A percentile compares a stretch with the other conserved stretches of the same genome.
Conservation (phyloP, 2,329 filamentous ascomycete genomes). For the Furcasterigmium furcatum region DNA sequence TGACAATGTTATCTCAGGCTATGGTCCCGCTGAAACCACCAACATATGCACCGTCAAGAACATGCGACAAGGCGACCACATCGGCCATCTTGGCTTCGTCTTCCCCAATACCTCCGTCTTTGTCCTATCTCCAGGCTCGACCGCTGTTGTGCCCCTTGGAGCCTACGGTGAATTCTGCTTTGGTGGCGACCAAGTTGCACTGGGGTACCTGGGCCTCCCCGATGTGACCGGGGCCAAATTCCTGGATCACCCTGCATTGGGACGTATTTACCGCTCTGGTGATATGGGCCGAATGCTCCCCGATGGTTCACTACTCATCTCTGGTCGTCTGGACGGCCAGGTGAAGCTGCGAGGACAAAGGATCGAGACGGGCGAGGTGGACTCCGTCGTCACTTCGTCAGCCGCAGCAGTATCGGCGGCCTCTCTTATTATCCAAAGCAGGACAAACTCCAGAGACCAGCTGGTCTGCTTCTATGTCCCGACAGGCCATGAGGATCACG, state of each 20-base stretch:
- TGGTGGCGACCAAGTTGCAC: constrained; percentile 76
- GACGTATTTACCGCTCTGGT: constrained; percentile 77
- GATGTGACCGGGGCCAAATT: constrained; percentile 65
- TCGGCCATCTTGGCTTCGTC: constrained; percentile 73
- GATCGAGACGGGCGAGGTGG: constrained; percentile 77
- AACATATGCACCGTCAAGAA: constrained; percentile 80
- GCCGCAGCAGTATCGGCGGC: constrained; percentile 56
- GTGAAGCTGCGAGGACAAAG: constrained; percentile 79
- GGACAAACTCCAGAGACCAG: constrained; percentile 38
- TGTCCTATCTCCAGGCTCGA: constrained; percentile 45
- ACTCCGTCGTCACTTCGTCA: constrained; percentile 53
- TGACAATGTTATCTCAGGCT: constrained; percentile 37
- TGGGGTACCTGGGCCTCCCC: constrained; percentile 68
- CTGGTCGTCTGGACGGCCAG: constrained; percentile 74
- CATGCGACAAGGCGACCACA: constrained; percentile 53
- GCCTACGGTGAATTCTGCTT: constrained; percentile 83
- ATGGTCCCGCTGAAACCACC: constrained; percentile 82
- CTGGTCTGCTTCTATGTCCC: constrained; percentile 71
- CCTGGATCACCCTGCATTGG: constrained; percentile 63
- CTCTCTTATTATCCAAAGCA: constrained; percentile 53
- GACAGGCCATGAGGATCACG: not conserved
- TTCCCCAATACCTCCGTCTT: constrained; percentile 75
- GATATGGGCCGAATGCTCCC: constrained; percentile 77
- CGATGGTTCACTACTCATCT: constrained; percentile 71
- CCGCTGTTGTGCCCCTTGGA: constrained; percentile 61